Conservation (phyloP, 345 rosid genomes). For the Tarenaya hassleriana region DNA sequence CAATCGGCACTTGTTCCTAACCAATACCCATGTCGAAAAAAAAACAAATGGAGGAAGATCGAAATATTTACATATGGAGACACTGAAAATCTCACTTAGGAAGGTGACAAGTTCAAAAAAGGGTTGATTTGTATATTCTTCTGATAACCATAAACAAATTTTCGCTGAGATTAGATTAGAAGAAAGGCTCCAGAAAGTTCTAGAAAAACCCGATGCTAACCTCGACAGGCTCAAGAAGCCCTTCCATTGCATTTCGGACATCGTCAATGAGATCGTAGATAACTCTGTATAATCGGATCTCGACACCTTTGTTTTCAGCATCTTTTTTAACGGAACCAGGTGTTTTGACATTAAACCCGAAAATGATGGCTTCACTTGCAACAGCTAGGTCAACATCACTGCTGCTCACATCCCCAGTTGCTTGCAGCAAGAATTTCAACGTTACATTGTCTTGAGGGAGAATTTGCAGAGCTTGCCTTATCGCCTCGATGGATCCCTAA, state of each 20-base stretch:
- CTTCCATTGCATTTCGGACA: conserved; percentile 95
- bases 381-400: conserved; percentile 93
- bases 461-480: conserved; percentile 83
- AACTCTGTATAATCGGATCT: conserved; percentile 80
- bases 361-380: conserved; percentile 77
- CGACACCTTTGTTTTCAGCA: conserved; percentile 89
- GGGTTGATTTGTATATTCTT: too few relatives aligned
- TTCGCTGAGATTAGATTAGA: conserved; percentile 6
- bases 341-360: conserved; percentile 83
- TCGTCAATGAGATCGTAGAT: conserved; percentile 96
- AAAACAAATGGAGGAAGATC: too few relatives aligned
- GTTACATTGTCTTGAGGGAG: conserved; percentile 91
- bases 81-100: too few relatives aligned
- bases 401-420: conserved; percentile 80
- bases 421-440: conserved; percentile 83
- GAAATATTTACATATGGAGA: too few relatives aligned
- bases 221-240: conserved; percentile 88
- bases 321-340: conserved; percentile 71
- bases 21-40: conserved; percentile 27
- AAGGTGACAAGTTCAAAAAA: too few relatives aligned
- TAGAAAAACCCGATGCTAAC: conserved; percentile 32
- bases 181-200: conserved; percentile 9
- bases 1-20: conserved; percentile 83
- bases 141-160: too few relatives aligned
- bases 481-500: conserved; percentile 96